Conservation (phyloP, 2,329 filamentous ascomycete species). For the Aspergillus sp. region DNA sequence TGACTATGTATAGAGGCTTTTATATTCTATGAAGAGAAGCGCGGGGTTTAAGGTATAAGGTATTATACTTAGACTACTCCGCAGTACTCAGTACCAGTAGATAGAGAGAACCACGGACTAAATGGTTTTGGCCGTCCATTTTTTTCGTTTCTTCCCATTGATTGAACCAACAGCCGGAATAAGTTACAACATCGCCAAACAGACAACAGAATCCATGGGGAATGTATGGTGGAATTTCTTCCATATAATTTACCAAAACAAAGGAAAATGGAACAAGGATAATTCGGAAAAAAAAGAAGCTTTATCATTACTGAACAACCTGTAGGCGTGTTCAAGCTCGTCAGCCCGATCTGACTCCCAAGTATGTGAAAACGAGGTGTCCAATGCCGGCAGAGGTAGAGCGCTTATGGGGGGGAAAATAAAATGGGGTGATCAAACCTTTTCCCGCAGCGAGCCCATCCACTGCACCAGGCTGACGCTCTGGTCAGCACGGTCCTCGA, state of each 20-base stretch:
- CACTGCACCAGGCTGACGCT: constrained; percentile 90
- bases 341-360: constrained; percentile 25
- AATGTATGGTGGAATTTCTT: constrained; percentile 26
- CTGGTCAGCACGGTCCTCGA: constrained; percentile 94
- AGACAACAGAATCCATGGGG: constrained; percentile 10
- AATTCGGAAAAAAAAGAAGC: not conserved
- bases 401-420: not conserved
- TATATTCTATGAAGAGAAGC: too few species aligned
- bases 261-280: not conserved
- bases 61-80: not conserved
- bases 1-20: too few species aligned
- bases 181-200: not conserved
- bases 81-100: not conserved
- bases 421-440: constrained; percentile 62
- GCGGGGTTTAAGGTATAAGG: not conserved
- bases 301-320: constrained; percentile 37
- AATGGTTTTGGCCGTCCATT: not conserved
- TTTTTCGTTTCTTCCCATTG: not conserved
- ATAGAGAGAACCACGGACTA: not conserved
- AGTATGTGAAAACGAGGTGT: constrained; percentile 9
- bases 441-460: constrained; percentile 89
- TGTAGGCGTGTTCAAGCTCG: constrained; percentile 26
- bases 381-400: constrained; percentile 11
- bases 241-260: constrained; percentile 23
- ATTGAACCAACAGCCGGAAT: not conserved